Base-by-base conservation (phyloP, 1,139 yeast species). In the Magnusiomyces magnusii region DNA sequence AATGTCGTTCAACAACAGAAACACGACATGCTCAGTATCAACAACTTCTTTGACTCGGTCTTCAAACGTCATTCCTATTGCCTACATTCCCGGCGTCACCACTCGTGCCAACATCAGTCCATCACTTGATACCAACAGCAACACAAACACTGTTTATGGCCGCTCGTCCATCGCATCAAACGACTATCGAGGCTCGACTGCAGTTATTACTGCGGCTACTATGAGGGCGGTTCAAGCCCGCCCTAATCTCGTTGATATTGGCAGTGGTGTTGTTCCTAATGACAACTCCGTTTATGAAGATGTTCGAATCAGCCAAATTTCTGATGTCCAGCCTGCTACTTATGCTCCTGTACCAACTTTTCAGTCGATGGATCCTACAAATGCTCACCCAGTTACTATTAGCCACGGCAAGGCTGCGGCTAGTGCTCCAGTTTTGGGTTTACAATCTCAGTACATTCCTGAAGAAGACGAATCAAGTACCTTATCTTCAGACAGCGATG, bases 21-120 rank as follows among this genome's bases (percentile, higher is more conserved):
- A 44, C 17, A 44, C 49, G 10, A 44, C 49, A 5, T 44, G 9
- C 21, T 52, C 56, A 34, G 52, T 56, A 25, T 21, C 58, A 24
- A 51, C 55, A n/a, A 13, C 56, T 19, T 47, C 65, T 23, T 44
- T 86, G 57, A 39, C 95, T 10, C 82, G 87, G 65, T 95, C 95
- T 2, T 87, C 95, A 9, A 91, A 92, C 71, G 85, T 92, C 62
- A 80, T 91, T 62, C 97, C 97, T n/a, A 86, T 91, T 63, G 96
- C 96, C 1, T 91, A 91, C 70, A 89, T 91, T 61, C 97, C 97
- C 0, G 97, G 97, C 47, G 97, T 90, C 19, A 66, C 68, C 42
- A 66, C 67, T 39, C 59, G 67, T 27, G 60, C 64, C 25, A 60
- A 58, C 9, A 47, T 27, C 13, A 39, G 44, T 17, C 44, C 44